These are phyloP conservation scores for Agaricus blazei DNA, from an alignment of 768 basidiomycete species.

Conservation along the genomic window DNA sequence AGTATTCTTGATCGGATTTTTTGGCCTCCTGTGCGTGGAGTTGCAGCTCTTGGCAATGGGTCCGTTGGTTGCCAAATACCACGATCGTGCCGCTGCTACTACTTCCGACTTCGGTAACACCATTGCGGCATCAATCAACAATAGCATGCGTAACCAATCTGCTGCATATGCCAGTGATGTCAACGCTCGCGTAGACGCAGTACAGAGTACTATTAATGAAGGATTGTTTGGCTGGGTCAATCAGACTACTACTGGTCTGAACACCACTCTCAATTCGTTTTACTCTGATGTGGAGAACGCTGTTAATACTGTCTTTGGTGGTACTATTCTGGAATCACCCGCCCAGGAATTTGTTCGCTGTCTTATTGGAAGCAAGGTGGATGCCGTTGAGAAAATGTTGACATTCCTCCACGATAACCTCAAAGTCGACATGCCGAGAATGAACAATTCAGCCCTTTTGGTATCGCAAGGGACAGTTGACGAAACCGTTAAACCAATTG, in stretches of 20 bases:
- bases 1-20: conserved; percentile 88
- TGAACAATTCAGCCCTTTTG: conserved; percentile 72
- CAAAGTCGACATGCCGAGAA: conserved; percentile 69
- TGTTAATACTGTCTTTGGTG: conserved; percentile 77
- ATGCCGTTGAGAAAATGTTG: conserved; percentile 79
- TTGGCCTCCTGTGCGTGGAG: conserved; percentile 83
- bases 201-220: conserved; percentile 78
- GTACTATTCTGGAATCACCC: conserved; percentile 76
- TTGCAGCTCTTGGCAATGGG: conserved; percentile 78
- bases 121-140: conserved; percentile 75
- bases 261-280: conserved; percentile 80
- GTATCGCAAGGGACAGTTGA: conserved; percentile 68
- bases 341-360: conserved; percentile 86
- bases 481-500: conserved; percentile 76
- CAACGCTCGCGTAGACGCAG: conserved; percentile 62
- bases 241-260: conserved; percentile 80
- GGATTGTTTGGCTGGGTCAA: conserved; percentile 96
- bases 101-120: conserved; percentile 61
- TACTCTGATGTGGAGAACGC: conserved; percentile 80
- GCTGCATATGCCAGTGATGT: conserved; percentile 69
- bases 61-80: conserved; percentile 67
- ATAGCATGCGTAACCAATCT: conserved; percentile 80
- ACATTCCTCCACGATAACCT: conserved; percentile 92
- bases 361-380: conserved; percentile 87
- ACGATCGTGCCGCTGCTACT: conserved; percentile 54